These are phyloP conservation scores for Candida sp. DNA, from an alignment of 1,139 yeast species.

Conservation along the genomic window DNA sequence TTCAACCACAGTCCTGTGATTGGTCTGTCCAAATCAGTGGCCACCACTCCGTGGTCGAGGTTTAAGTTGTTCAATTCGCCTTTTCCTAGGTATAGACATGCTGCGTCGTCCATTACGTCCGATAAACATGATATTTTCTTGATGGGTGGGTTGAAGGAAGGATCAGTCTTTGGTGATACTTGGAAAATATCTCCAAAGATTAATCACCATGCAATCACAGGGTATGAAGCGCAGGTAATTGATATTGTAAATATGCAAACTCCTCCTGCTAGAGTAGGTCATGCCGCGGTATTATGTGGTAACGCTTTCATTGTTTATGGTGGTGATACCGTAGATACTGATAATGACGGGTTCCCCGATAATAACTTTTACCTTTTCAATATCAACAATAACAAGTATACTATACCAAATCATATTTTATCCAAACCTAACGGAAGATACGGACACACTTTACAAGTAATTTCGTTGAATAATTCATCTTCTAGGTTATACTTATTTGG, in stretches of 20 bases:
- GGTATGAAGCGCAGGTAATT: conserved; percentile 58
- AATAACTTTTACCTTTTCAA: conserved; percentile 86
- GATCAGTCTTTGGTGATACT: conserved; percentile 90
- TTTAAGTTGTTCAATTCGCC: conserved; percentile 74
- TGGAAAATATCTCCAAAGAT: conserved; percentile 66
- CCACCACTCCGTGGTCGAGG: conserved; percentile 71
- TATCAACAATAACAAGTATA: conserved; percentile 87
- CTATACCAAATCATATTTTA: conserved; percentile 80
- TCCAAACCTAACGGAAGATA: conserved; percentile 89
- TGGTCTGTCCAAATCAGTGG: conserved; percentile 5
- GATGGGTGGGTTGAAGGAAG: conserved; percentile 95
- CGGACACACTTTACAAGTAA: conserved; percentile 76
- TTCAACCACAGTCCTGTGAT: not conserved
- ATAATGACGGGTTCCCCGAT: conserved; percentile 78
- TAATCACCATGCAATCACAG: conserved; percentile 19
- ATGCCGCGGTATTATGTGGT: conserved; percentile 88
- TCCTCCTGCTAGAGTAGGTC: conserved; percentile 97
- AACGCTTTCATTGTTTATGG: conserved; percentile 95
- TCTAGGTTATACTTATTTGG: conserved; percentile 86
- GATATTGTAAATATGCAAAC: conserved; percentile 52
- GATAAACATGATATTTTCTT: conserved; percentile 82
- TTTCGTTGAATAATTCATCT: conserved; percentile 60
- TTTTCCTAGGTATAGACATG: conserved; percentile 92
- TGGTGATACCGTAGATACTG: conserved; percentile 92
- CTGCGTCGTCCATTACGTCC: conserved; percentile 72